Evolutionary conservation across 768 basidiomycete species (phyloP).

Genomic region (Crepidotus variabilis): DNA sequence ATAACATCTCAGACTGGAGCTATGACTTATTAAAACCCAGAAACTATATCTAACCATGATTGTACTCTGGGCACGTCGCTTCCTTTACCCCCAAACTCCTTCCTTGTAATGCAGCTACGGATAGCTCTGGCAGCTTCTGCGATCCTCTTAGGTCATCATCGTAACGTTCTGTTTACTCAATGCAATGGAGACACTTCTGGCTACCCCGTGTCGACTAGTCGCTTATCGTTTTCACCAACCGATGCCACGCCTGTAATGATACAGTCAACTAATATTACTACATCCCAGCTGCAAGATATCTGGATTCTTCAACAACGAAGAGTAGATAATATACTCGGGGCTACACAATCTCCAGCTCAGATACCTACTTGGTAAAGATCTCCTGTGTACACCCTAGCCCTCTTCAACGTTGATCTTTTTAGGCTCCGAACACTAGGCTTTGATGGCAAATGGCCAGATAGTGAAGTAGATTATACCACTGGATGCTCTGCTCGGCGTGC

Average conservation of each 20-base stretch:
- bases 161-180: background rate
- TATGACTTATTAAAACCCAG: background rate
- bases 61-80: background rate
- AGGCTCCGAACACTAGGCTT: slow-evolving; percentile 48
- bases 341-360: background rate
- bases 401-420: background rate
- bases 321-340: background rate
- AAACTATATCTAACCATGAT: background rate
- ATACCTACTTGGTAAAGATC: background rate
- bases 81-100: background rate
- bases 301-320: background rate
- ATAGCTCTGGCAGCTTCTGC: background rate
- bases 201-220: background rate
- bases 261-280: background rate
- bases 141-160: background rate
- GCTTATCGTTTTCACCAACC: background rate
- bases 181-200: background rate
- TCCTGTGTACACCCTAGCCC: background rate
- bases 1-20: too few species aligned
- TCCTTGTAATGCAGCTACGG: background rate
- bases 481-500: slow-evolving; percentile 61
- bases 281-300: background rate
- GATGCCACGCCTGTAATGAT: background rate
- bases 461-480: slow-evolving; percentile 55
- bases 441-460: slow-evolving; percentile 51